Evolutionary conservation across 805 yeast species (phyloP).

Genomic region (Ogataea wickerhamii): DNA sequence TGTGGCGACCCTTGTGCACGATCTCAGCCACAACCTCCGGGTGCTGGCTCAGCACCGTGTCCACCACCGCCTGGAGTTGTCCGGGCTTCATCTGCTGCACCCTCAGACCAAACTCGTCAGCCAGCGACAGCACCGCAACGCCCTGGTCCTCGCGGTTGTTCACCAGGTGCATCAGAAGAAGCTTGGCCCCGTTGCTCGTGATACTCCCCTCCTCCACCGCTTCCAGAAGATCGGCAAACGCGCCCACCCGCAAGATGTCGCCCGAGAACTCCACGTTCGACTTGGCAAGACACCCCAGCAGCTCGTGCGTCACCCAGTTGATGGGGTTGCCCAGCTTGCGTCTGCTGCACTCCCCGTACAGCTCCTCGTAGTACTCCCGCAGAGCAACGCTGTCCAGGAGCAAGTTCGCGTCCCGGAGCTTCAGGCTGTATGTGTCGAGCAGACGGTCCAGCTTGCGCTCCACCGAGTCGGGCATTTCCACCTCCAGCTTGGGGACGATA

Average conservation of each 20-base stretch:
- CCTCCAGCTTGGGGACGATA: constrained; percentile 36
- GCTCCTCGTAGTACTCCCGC: constrained; percentile 48
- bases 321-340: constrained; percentile 43
- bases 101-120: constrained; percentile 51
- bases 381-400: constrained; percentile 49
- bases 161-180: constrained; percentile 60
- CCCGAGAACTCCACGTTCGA: constrained; percentile 36
- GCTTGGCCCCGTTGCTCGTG: constrained; percentile 66
- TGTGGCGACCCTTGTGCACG: constrained; percentile 51
- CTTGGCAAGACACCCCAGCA: constrained; percentile 65
- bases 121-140: constrained; percentile 38
- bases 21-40: constrained; percentile 56
- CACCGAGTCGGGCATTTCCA: constrained; percentile 55
- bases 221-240: constrained; percentile 52
- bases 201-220: constrained; percentile 45
- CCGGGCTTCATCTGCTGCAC: constrained; percentile 35
- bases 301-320: constrained; percentile 82
- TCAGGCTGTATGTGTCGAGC: constrained; percentile 56
- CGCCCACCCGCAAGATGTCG: constrained; percentile 35
- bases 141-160: constrained; percentile 40
- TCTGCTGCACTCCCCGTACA: constrained; percentile 33
- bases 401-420: constrained; percentile 72
- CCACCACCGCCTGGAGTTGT: constrained; percentile 29
- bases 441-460: constrained; percentile 47
- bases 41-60: constrained; percentile 38